Evolutionary conservation across 2,329 filamentous ascomycete genomes (phyloP).

Genomic region (Talaromyces marneffei): DNA sequence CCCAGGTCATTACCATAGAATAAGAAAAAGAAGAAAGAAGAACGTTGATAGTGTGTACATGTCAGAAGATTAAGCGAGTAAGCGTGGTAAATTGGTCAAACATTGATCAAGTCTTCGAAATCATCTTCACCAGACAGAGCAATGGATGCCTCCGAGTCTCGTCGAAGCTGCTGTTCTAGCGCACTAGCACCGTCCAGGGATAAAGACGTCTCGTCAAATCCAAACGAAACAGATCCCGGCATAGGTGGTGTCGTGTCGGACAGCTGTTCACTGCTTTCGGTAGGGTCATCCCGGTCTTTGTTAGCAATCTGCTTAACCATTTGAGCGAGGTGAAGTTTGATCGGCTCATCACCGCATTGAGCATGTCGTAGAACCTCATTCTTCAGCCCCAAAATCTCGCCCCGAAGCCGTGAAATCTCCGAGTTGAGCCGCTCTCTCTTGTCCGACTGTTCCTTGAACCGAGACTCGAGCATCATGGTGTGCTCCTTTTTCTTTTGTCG

Average conservation of each 20-base stretch:
- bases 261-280: not conserved
- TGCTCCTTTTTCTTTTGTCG: constrained; percentile 59
- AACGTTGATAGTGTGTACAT: not conserved
- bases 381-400: constrained; percentile 35
- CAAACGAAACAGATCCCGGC: constrained; percentile 24
- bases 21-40: not conserved
- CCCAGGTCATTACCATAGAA: not conserved
- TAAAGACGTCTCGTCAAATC: constrained; percentile 27
- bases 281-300: constrained; percentile 19
- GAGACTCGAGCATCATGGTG: constrained; percentile 45
- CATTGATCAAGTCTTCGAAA: constrained; percentile 32
- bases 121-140: constrained; percentile 27
- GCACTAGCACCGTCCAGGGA: constrained; percentile 22
- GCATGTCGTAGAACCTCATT: constrained; percentile 37
- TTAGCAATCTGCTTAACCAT: constrained; percentile 35
- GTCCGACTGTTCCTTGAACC: constrained; percentile 32
- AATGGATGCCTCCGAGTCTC: constrained; percentile 26
- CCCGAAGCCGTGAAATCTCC: constrained; percentile 32
- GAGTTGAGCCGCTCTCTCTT: constrained; percentile 28
- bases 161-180: constrained; percentile 27
- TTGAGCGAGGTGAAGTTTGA: constrained; percentile 32
- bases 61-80: not conserved
- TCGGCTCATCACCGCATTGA: constrained; percentile 34
- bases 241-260: constrained; percentile 3
- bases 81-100: constrained; percentile 15